Base-by-base conservation (phyloP, 208 protist species). In the Crithidia mellificae region DNA sequence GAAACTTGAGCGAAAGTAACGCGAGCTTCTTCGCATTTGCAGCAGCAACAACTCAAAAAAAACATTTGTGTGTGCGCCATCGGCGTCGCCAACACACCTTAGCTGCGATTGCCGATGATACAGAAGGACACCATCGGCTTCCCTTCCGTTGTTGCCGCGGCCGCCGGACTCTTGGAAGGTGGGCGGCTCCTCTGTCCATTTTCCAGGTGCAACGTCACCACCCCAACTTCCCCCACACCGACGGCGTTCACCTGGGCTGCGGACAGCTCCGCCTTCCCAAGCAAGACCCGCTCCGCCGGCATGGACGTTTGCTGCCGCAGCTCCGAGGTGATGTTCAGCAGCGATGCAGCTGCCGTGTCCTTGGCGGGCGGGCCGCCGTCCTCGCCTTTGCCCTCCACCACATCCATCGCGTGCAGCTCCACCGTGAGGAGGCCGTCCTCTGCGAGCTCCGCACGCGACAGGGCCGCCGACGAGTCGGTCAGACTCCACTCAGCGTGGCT, bases 401-500 rank as follows among this genome's bases (percentile, higher is more conserved):
- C 50, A 30, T 65, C 50, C 56, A 68, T 64, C 41, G 70, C 70
- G 38, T 53, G n/a, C 56, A 76, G 63, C 46, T 76, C 70, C 47
- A 76, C 70, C 5, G 47, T 12, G 6, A 76, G 54, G n/a, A n/a
- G 6, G 15, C n/a, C 44, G 15, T 38, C 29, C 7, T 65, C 63
- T 2, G 36, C 30, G 22, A 70, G 1, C 7, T n/a, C 17, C 1
- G 19, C 43, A 14, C 53, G 72, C n/a, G 66, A 72, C 30, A 88
- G 49, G 43, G 81, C 70, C 0, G 72, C 63, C 3, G 71, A 78
- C 2, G 76, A 80, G 15, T 87, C 84, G 5, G 77, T 77, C 38
- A 80, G 17, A 15, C 76, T 53, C 87, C 87, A 93, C 41, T 79
- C 83, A 24, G 61, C 64, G 56, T 69, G 72, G 30, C 69, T 70